Evolutionary conservation across 1,284 basidiomycete genomes (phyloP).

Genomic region (Inonotus obliquus): DNA sequence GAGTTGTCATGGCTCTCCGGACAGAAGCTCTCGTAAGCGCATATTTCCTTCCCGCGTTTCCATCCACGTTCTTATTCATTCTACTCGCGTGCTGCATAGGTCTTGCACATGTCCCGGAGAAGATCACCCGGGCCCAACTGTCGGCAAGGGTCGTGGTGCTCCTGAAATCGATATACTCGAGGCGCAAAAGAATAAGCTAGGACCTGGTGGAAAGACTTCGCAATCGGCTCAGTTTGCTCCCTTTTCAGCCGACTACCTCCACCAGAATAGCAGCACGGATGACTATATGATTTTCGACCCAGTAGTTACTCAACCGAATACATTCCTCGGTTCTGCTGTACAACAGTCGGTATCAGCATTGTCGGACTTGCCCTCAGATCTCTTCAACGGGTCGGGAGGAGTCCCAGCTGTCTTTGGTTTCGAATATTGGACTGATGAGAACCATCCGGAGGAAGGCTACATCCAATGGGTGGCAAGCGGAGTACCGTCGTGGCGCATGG

Average conservation of each 20-base stretch:
- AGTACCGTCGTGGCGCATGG: slow-evolving; percentile 45
- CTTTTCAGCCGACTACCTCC: slow-evolving; percentile 52
- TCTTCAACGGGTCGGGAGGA: slow-evolving; percentile 51
- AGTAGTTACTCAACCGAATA: slow-evolving; percentile 27
- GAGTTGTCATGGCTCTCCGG: slow-evolving; percentile 45
- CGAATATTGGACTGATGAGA: slow-evolving; percentile 63
- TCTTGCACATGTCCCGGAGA: slow-evolving; percentile 77
- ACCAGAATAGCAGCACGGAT: slow-evolving; percentile 39
- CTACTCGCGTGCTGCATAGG: slow-evolving; percentile 28
- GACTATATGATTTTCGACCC: slow-evolving; percentile 44
- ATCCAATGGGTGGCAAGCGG: slow-evolving; percentile 65
- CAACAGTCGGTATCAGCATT: slow-evolving; percentile 57
- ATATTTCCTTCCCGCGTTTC: neutral
- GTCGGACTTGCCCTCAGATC: slow-evolving; percentile 43
- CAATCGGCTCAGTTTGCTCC: slow-evolving; percentile 62
- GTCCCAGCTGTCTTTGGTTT: slow-evolving; percentile 49
- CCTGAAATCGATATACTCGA: slow-evolving; percentile 87
- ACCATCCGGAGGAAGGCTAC: slow-evolving; percentile 48
- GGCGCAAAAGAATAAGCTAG: slow-evolving; percentile 55
- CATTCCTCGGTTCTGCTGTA: slow-evolving; percentile 36
- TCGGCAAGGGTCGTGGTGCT: slow-evolving; percentile 64
- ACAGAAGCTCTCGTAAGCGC: slow-evolving; percentile 40
- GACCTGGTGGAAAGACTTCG: slow-evolving; percentile 42
- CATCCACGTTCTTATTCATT: neutral
- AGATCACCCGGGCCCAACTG: slow-evolving; percentile 78